A percentile compares a stretch with the other conserved stretches of the same genome.
phyloP scores from a whole-genome alignment of 2,329 filamentous ascomycete species.

The Xylariaceae sp. region DNA sequence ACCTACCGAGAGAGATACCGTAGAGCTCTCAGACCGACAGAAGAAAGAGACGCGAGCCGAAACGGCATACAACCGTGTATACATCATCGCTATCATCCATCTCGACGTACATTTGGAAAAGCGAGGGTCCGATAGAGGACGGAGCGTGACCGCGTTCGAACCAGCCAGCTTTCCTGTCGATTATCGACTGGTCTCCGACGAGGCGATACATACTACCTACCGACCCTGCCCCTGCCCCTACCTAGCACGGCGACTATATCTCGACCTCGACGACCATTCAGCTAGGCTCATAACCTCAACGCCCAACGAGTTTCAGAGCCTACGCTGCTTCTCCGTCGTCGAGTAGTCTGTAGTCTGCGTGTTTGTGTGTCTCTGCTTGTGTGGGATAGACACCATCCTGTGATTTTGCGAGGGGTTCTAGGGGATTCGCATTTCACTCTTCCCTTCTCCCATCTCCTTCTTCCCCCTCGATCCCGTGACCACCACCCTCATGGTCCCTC shows the following conservation, averaged over 20 bases:
- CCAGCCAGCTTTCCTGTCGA: not conserved
- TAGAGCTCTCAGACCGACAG: not conserved
- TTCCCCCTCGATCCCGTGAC: conserved; percentile 34
- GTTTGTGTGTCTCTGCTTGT: conserved; percentile 9
- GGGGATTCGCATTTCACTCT: conserved; percentile 36
- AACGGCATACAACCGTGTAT: not conserved
- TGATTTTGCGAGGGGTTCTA: conserved; percentile 40
- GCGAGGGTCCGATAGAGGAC: not conserved
- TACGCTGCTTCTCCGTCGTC: conserved; percentile 28
- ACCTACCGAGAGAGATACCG: not conserved
- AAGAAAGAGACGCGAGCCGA: conserved; percentile 2
- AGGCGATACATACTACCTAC: not conserved
- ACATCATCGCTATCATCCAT: not conserved
- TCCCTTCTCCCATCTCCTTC: conserved; percentile 31
- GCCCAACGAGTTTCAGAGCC: conserved; percentile 28
- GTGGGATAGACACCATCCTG: conserved; percentile 21
- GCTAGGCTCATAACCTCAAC: conserved; percentile 39
- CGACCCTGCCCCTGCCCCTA: not conserved
- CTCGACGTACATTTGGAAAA: not conserved
- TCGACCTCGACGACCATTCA: conserved; percentile 19
- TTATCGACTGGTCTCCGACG: not conserved
- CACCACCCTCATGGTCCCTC: conserved; percentile 46
- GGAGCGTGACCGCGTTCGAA: not conserved
- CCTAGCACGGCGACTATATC: conserved; percentile 9
- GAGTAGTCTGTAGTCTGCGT: conserved; percentile 15